Base-by-base conservation (phyloP, 768 basidiomycete species). In the Calvatia gigantea region DNA sequence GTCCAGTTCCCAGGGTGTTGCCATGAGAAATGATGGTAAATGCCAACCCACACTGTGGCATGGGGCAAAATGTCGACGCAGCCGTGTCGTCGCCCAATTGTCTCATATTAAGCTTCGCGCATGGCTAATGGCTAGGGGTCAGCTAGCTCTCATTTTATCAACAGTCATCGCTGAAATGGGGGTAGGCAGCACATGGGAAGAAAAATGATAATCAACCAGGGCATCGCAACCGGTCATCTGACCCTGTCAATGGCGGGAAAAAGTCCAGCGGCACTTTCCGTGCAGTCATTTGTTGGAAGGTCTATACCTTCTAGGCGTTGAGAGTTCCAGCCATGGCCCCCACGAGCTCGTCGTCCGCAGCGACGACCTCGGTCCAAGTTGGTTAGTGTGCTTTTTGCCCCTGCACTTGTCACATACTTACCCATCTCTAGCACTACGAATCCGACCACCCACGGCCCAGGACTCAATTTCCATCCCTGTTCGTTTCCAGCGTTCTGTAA, bases 291-390 rank as follows among this genome's bases (percentile, higher is more conserved):
- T 65, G 67, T 65, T 58, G 60, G 62, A 62, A 62, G 54, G 54
- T 58, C 57, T 60, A 61, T 43, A 52, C 58, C 51, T 60, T 52
- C 54, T 62, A 57, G 65, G 58, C 65, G 62, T 69, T 69, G 68
- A 70, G 69, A 69, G 67, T 69, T 68, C 65, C 72, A 70, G 68
- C 75, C 80, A 89, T 89, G 89, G 83, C 87, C 69, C 87, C 87
- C 64, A 73, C 79, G 75, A 80, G 84, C 73, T 81, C 85, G 78
- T 80, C 81, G 76, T 76, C 79, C 60, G 71, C 86, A 70, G 70
- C 85, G 78, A 81, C 87, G 74, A 94, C 91, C 62, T 92, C 91
- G 61, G 91, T 94, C 51, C 91, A 94, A 94, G 92, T 94, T 72
- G 92, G 92, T 88, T 51, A 78, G 92, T 85, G n/a, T 51, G 23